phyloP scores from a whole-genome alignment of 768 basidiomycete genomes.

The Chalciporus chontae region DNA sequence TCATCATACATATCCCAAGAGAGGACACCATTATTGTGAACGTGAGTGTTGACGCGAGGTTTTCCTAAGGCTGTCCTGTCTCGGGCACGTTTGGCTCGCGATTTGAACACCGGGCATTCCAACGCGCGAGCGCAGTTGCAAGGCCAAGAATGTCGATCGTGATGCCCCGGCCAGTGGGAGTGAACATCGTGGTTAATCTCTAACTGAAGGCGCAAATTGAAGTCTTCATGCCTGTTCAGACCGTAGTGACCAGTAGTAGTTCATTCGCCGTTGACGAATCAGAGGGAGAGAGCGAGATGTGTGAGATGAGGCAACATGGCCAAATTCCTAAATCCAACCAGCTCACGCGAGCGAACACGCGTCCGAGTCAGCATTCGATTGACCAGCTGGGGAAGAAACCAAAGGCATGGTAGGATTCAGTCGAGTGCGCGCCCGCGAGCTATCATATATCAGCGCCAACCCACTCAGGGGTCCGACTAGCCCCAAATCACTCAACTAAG shows the following conservation, averaged over 20 bases:
- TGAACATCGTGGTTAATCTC: slow-evolving; percentile 28
- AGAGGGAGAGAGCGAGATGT: slow-evolving; percentile 19
- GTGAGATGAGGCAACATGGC: slow-evolving; percentile 18
- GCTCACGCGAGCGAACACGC: slow-evolving; percentile 6
- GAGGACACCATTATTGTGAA: neutral
- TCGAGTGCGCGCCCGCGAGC: slow-evolving; percentile 27
- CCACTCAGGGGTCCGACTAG: slow-evolving; percentile 30
- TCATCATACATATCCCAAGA: neutral
- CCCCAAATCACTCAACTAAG: slow-evolving; percentile 28
- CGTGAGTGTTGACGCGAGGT: neutral
- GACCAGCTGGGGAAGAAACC: neutral
- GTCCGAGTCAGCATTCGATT: neutral
- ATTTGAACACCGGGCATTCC: neutral
- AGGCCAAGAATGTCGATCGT: slow-evolving; percentile 9
- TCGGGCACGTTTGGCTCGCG: neutral
- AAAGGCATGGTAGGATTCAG: slow-evolving; percentile 3
- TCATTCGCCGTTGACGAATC: slow-evolving; percentile 16
- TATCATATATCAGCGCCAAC: slow-evolving; percentile 21
- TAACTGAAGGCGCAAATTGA: slow-evolving; percentile 1
- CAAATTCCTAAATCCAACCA: slow-evolving; percentile 6
- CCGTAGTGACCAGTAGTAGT: slow-evolving; percentile 13
- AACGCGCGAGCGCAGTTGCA: slow-evolving; percentile 3
- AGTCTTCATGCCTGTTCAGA: neutral
- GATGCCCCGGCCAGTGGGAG: neutral
- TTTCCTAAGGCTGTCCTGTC: neutral